These are phyloP conservation scores for Arthrobotrys sinensis DNA, from an alignment of 2,329 filamentous ascomycete species.

Conservation along the genomic window DNA sequence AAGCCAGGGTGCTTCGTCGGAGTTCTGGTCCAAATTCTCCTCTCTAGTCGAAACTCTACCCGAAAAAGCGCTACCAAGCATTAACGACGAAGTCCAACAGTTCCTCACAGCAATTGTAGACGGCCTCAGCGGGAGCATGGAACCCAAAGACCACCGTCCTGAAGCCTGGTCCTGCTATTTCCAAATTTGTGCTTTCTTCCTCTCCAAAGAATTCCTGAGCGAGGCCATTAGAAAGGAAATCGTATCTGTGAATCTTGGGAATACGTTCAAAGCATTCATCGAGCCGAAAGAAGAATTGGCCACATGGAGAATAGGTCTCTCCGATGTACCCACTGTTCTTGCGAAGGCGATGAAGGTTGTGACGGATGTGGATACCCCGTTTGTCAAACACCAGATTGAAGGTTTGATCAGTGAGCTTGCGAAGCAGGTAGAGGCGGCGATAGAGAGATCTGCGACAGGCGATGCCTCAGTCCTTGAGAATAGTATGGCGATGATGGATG, in stretches of 20 bases:
- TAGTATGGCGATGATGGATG: conserved; percentile 35
- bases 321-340: conserved; percentile 50
- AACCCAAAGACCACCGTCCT: conserved; percentile 78
- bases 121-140: conserved; percentile 81
- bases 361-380: conserved; percentile 53
- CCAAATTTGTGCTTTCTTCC: conserved; percentile 74
- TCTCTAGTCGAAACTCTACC: conserved; percentile 75
- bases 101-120: conserved; percentile 78
- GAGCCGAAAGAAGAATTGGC: conserved; percentile 51
- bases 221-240: conserved; percentile 51
- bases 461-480: conserved; percentile 30
- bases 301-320: conserved; percentile 56
- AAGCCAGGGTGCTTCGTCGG: conserved; percentile 80
- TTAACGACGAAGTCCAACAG: conserved; percentile 73
- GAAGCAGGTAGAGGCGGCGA: conserved; percentile 39
- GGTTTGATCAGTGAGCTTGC: conserved; percentile 39
- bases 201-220: conserved; percentile 65
- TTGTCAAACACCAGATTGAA: conserved; percentile 29
- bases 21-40: conserved; percentile 81
- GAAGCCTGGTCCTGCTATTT: conserved; percentile 84
- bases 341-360: conserved; percentile 56
- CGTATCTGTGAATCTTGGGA: conserved; percentile 48
- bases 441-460: conserved; percentile 18
- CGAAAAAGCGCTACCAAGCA: conserved; percentile 72
- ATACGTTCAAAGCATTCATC: conserved; percentile 55